Base-by-base conservation (phyloP, 1,284 basidiomycete species). In the Coriolopsis trogii region DNA sequence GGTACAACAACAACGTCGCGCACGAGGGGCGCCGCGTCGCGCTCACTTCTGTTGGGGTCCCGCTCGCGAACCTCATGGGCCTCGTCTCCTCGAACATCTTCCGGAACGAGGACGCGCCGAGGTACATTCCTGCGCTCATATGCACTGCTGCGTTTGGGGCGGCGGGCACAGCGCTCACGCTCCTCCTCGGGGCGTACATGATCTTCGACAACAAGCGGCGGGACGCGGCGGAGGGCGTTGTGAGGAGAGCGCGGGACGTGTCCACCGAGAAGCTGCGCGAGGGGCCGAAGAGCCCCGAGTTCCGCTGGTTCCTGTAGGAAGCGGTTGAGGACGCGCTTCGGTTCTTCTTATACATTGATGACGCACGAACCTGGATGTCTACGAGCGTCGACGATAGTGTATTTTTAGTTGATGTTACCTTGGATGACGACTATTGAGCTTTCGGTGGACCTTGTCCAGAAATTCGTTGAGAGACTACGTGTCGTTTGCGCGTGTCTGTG, bases 51-150 rank as follows among this genome's bases (percentile, higher is more conserved):
- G 74, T 80, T 12, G 41, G 54, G 74, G 77, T 80, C 45, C 77
- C 76, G 0, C 68, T 80, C 50, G 79, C 77, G 34, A 80, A 81
- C 60, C 70, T 75, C 29, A 71, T 77, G 48, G 78, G 79, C 31
- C 62, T 80, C 20, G 77, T 80, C 49, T 76, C 76, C 4, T 75
- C 76, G 26, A 81, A 81, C 56, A 74, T 80, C 10, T 81, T 80
- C 63, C 70, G 71, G 45, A 70, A 73, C n/a, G 58, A 74, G 56
- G 78, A 81, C 56, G 78, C 74, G 55, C 77, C 75, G 1, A 73
- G 34, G 45, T 52, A 52, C 36, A 39, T 29, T 1, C 45, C 51
- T 13, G 51, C 51, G 41, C 36, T 52, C 20, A 39, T 52, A 33
- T 43, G 36, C 34, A 52, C 51, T 8, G 51, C 51, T 8, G 45